Evolutionary conservation across 2,329 filamentous ascomycete genomes (phyloP), one percentile per base, ranked within the genome.

Genomic region (Didymella lethalis): DNA sequence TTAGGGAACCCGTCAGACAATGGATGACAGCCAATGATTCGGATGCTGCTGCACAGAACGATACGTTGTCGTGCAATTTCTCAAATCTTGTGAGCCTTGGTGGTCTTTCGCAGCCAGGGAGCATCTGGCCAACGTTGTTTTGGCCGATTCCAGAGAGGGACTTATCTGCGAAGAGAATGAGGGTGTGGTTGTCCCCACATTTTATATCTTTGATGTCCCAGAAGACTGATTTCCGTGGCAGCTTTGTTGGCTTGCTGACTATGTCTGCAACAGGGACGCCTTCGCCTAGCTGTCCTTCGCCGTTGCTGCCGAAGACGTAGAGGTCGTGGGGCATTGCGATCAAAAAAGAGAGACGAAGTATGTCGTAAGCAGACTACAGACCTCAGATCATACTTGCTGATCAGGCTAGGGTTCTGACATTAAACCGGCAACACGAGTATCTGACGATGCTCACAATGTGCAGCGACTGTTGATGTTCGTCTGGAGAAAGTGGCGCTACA

Each of bases 101-200:
- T 4, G 45, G n/a, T 28, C 12, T 36, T 18, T 47, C 44, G 41
- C 26, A 10, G 5, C 34, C 23, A 5, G 44, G 18, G 31, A 32
- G 31, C 46, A 50, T 34, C 40, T 83, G 78, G 6, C 79, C 78
- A 65, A 82, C 78, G 7, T 64, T 71, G 71, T 85, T 81, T 58
- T 88, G 85, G 0, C 93, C 93, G 45, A 87, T 84, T 69, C 85
- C 88, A 69, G 86, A 90, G 0, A 93, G 79, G 1, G 78, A 66
- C 0, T 89, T 88, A 26, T 81, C 73, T 4, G 80, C 71, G n/a
- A 84, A 86, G 11, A 93, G 80, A 10, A 96, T 74, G 4, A 97
- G 78, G 0, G 92, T 96, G 75, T 97, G 94, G 71, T 97, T 97
- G 1, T 93, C 93, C 4, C 94, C 94, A 7, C 91, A 83, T 44